Evolutionary conservation across 176 grass and related monocot genomes (phyloP).

Genomic region (Juncus effusus): DNA sequence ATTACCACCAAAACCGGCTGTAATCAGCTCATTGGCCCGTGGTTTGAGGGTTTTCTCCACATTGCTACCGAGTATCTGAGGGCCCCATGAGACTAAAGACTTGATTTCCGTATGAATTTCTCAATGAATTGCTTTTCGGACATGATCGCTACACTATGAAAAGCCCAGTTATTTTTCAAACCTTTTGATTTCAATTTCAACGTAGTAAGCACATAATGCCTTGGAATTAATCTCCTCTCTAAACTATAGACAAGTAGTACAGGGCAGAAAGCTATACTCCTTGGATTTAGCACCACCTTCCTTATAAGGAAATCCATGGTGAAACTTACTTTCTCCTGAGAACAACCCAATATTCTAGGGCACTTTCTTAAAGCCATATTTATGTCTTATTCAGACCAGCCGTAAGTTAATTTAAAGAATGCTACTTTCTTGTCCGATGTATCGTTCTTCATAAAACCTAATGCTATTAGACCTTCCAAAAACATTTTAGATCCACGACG

Average conservation of each 20-base stretch:
- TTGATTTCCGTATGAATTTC: not conserved
- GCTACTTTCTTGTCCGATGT: not conserved
- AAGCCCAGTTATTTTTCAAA: not conserved
- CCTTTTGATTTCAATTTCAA: constrained; percentile 1
- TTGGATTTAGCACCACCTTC: not conserved
- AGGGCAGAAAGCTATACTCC: not conserved
- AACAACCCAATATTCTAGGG: not conserved
- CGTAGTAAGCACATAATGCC: not conserved
- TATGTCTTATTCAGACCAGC: not conserved
- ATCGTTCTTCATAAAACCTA: not conserved
- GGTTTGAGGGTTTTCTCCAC: too few species aligned
- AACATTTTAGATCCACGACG: not conserved
- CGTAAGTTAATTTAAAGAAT: not conserved
- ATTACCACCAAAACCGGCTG: too few species aligned
- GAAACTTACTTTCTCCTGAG: not conserved
- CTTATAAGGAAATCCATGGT: not conserved
- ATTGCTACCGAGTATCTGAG: too few species aligned
- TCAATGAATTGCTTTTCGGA: not conserved
- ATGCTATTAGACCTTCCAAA: not conserved
- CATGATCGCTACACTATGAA: not conserved
- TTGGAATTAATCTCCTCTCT: not conserved
- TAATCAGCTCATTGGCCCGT: too few species aligned
- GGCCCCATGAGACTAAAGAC: too few species aligned
- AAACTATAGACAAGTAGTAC: not conserved
- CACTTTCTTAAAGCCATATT: not conserved